Percentiles rank a stretch among this genome's conserved stretches.
These are phyloP conservation scores for Microbotryum scabiosae DNA, from an alignment of 1,284 basidiomycete species.

Conservation along the genomic window DNA sequence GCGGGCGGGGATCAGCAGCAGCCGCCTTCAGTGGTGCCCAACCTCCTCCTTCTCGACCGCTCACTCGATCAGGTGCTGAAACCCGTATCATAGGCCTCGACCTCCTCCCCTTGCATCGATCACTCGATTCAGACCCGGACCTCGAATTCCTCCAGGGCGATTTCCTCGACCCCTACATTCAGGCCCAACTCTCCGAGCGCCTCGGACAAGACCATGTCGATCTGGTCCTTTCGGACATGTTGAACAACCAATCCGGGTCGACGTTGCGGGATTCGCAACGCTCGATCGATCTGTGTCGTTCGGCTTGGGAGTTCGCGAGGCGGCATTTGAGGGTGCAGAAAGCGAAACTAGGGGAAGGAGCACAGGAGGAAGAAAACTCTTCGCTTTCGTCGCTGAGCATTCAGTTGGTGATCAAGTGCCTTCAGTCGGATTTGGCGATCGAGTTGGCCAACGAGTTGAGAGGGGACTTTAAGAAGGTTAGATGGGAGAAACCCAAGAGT, in stretches of 20 bases:
- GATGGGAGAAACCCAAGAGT: slow-evolving; percentile 25
- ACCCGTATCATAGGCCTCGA: slow-evolving; percentile 24
- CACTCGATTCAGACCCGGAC: slow-evolving; percentile 1
- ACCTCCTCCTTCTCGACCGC: background rate
- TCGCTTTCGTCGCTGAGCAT: no score
- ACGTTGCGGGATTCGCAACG: slow-evolving; percentile 38
- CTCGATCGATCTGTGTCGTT: slow-evolving; percentile 39
- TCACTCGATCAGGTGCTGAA: background rate
- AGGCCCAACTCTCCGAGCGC: slow-evolving; percentile 1
- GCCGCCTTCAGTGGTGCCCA: no score
- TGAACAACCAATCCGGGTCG: slow-evolving; percentile 43
- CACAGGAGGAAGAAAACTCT: no score
- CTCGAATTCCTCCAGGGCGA: slow-evolving; percentile 24
- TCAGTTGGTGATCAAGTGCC: slow-evolving; percentile 25
- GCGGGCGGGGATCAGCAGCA: background rate
- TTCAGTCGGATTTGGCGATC: slow-evolving; percentile 14
- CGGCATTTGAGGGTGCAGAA: background rate
- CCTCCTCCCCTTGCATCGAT: slow-evolving; percentile 15
- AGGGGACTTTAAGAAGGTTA: slow-evolving; percentile 12
- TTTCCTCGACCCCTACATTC: slow-evolving; percentile 17
- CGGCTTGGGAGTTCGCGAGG: slow-evolving; percentile 39
- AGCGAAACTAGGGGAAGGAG: background rate
- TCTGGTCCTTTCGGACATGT: slow-evolving; percentile 44
- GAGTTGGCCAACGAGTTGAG: slow-evolving; percentile 8
- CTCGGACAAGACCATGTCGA: slow-evolving; percentile 34